Evolutionary conservation across 2,329 filamentous ascomycete genomes (phyloP).

Genomic region (Microdochium paspali): DNA sequence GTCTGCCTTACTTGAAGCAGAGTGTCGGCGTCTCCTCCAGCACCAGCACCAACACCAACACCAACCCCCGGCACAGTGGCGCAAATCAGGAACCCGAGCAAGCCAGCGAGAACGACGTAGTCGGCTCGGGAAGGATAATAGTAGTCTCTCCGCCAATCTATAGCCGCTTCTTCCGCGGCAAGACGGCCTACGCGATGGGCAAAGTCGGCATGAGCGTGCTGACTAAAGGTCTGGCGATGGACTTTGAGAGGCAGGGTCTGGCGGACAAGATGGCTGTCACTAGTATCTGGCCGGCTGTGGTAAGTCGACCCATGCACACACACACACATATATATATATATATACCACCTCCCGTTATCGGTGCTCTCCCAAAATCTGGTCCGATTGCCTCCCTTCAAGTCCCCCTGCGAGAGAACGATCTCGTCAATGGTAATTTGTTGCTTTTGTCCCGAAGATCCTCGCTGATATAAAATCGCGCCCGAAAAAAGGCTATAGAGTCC

Average conservation of each 20-base stretch:
- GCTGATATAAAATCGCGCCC: not conserved
- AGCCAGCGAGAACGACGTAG: not conserved
- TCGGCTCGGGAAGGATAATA: slow-evolving; percentile 53
- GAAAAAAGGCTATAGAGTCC: slow-evolving; percentile 54
- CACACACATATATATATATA: too few relatives aligned
- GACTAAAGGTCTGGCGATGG: slow-evolving; percentile 75
- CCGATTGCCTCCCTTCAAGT: too few relatives aligned
- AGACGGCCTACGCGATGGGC: slow-evolving; percentile 72
- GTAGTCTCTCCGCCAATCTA: slow-evolving; percentile 82
- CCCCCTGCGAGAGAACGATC: too few relatives aligned
- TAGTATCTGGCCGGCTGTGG: slow-evolving; percentile 72
- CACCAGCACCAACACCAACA: too few relatives aligned
- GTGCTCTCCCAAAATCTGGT: too few relatives aligned
- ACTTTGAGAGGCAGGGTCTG: slow-evolving; percentile 59
- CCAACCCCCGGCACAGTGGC: slow-evolving; percentile 17
- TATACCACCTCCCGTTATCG: slow-evolving; percentile 2
- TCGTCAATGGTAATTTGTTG: not conserved
- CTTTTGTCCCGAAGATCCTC: not conserved
- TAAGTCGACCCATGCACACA: too few relatives aligned
- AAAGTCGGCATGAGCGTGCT: slow-evolving; percentile 78
- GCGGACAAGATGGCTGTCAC: slow-evolving; percentile 61
- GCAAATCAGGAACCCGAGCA: not conserved
- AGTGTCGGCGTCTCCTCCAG: not conserved
- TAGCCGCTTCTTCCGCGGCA: slow-evolving; percentile 74
- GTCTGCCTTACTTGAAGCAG: slow-evolving; percentile 53